Evolutionary conservation across 2,329 filamentous ascomycete species (phyloP), one percentile per base, ranked within the genome.

Genomic region (Sordariomycetes sp.): DNA sequence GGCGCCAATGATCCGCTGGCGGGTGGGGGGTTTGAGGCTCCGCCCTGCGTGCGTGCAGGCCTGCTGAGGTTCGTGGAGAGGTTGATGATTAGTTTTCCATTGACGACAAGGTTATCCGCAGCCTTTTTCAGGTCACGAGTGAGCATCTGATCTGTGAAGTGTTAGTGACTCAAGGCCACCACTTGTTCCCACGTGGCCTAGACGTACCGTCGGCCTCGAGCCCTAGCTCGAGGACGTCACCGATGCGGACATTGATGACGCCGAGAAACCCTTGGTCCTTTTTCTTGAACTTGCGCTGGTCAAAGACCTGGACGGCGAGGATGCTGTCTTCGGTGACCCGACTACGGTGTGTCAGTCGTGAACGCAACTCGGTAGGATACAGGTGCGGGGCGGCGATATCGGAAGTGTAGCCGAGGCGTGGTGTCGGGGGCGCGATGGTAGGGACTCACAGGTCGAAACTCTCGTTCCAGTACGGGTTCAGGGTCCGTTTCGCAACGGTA

Each of bases 271-370:
- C 94, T 70, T 99, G 94, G 65, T 99, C 94, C 90, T 97, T 99
- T 83, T 99, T 99, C 80, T 99, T 99, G 76, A 99, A 99, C 76
- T 99, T 99, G 78, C 96, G 96, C 74, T 99, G 94, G 72, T 99
- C 94, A 69, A 99, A 99, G 57, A 99, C 96, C 69, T 99, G 94
- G 53, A 99, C 91, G 8, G 94, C 94, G 53, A 99, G 79, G 67
- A 99, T 96, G 70, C 91, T 95, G 67, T 96, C 92, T 70, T 99
- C 94, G 60, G 86, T 94, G 60, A 90, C 92, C 69, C 82, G 82
- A 77, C 94, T 97, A 69, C 59, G 65, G 39, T 6, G 45, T 50
- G 45, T 50, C 22, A 50, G 45, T 50, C 6, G 20, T 22, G 22
- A 24, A 50, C 45, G 45, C n/a, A 50, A 22, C 10, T 22, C 22